Conservation (phyloP, 169 alveolate genomes). For the Eimeria nieschulzi region DNA sequence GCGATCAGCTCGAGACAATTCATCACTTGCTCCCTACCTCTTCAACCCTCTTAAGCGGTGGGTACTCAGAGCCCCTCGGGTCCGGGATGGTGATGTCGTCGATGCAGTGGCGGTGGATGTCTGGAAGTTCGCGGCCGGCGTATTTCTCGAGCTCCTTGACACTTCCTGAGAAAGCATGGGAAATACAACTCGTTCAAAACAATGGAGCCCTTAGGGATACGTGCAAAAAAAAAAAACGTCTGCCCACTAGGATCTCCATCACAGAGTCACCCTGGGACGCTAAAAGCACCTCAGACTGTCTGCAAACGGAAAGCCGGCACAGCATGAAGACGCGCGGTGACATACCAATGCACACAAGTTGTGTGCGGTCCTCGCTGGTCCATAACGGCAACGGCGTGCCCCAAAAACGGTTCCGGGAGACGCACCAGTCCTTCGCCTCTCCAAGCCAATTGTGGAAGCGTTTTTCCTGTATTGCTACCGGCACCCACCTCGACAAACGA, state of each 20-base stretch:
- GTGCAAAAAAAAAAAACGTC: background rate
- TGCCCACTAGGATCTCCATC: background rate
- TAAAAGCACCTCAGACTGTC: too few relatives aligned
- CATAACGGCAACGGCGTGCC: slow-evolving; percentile 99
- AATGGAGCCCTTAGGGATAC: background rate
- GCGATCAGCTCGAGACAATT: too few relatives aligned
- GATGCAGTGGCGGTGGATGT: slow-evolving; percentile 97
- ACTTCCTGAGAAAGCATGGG: slow-evolving; percentile 32
- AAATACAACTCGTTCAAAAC: background rate
- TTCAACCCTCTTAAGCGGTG: slow-evolving; percentile 87
- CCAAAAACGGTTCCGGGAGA: slow-evolving; percentile 98
- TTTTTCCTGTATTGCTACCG: slow-evolving; percentile 95
- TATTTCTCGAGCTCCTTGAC: slow-evolving; percentile 79
- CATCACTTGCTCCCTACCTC: slow-evolving; percentile 77
- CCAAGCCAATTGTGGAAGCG: slow-evolving; percentile 99
- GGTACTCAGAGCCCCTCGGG: slow-evolving; percentile 93
- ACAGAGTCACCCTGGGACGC: background rate
- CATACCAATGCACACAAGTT: slow-evolving; percentile 94
- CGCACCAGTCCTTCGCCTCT: slow-evolving; percentile 99
- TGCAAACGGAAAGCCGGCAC: too few relatives aligned
- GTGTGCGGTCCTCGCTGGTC: slow-evolving; percentile 95
- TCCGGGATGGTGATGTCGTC: slow-evolving; percentile 97
- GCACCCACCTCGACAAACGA: slow-evolving; percentile 95
- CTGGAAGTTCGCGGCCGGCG: slow-evolving; percentile 87
- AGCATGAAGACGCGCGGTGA: background rate